A percentile compares a stretch with the other conserved stretches of the same genome.
Conservation (phyloP, 805 yeast species). For the Nematodospora valgi region DNA sequence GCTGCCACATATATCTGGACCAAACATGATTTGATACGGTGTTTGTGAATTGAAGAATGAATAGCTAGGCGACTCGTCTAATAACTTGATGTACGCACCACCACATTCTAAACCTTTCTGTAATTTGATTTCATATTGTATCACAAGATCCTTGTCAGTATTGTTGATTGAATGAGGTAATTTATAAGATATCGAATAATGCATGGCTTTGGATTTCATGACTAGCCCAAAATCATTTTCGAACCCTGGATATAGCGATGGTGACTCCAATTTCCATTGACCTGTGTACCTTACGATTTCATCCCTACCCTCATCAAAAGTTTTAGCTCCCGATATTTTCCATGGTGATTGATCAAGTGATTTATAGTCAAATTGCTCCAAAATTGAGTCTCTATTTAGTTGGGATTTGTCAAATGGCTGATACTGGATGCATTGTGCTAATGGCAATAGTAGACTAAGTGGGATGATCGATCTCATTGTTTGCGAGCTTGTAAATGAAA, state of each 20-base stretch:
- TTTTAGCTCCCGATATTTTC: slow-evolving; percentile 54
- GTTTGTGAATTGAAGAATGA: slow-evolving; percentile 59
- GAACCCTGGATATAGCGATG: slow-evolving; percentile 49
- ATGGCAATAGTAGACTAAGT: neutral
- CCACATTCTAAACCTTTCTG: slow-evolving; percentile 82
- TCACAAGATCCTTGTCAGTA: slow-evolving; percentile 62
- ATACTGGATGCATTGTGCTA: slow-evolving; percentile 15
- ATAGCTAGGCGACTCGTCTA: slow-evolving; percentile 39
- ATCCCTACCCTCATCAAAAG: slow-evolving; percentile 39
- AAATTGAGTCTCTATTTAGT: slow-evolving; percentile 46
- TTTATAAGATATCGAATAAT: slow-evolving; percentile 72
- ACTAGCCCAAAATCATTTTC: slow-evolving; percentile 72
- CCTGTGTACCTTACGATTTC: slow-evolving; percentile 55
- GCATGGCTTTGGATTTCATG: slow-evolving; percentile 70
- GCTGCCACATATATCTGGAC: slow-evolving; percentile 88
- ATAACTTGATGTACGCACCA: slow-evolving; percentile 82
- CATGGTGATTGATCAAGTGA: slow-evolving; percentile 27
- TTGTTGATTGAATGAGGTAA: slow-evolving; percentile 59
- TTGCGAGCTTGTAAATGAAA: too few species aligned
- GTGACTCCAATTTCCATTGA: slow-evolving; percentile 66
- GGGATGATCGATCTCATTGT: too few species aligned
- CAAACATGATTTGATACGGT: slow-evolving; percentile 86
- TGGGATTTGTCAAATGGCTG: slow-evolving; percentile 31
- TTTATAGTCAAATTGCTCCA: slow-evolving; percentile 55
- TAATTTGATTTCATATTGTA: slow-evolving; percentile 85